A percentile compares a stretch with the other conserved stretches of the same genome.
These are phyloP conservation scores for Chlorella sp. DNA, from an alignment of 139 green algal species.

Conservation along the genomic window DNA sequence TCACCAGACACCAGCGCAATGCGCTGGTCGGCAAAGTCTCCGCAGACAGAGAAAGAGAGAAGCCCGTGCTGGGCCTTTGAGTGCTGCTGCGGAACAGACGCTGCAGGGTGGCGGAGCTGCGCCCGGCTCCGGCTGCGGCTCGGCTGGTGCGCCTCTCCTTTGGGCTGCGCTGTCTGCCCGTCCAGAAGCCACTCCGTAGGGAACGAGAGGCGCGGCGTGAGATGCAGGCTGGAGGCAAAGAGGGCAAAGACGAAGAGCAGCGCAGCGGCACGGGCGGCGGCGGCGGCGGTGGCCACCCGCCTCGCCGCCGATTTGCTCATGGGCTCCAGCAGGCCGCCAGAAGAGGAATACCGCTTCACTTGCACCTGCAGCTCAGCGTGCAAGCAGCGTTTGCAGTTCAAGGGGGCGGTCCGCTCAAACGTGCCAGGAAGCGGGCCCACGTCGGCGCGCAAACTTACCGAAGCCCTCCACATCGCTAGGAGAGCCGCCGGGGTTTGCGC, in stretches of 20 bases:
- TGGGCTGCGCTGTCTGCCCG: background rate
- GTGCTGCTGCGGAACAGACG: background rate
- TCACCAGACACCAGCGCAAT: background rate
- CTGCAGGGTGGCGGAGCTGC: background rate
- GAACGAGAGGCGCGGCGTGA: background rate
- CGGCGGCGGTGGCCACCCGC: background rate
- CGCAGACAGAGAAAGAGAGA: background rate
- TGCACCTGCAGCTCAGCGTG: background rate
- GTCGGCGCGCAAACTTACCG: too few species aligned
- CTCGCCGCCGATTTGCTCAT: background rate
- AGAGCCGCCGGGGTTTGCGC: too few species aligned
- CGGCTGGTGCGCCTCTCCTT: background rate
- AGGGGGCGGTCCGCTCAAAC: background rate
- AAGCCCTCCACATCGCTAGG: too few species aligned
- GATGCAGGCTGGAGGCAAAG: background rate
- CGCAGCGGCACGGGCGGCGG: background rate
- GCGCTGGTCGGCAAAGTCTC: slow-evolving; percentile 5
- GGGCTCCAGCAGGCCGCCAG: too few species aligned
- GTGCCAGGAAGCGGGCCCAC: too few species aligned
- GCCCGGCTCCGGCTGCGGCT: background rate
- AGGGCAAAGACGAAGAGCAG: background rate
- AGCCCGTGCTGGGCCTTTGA: background rate
- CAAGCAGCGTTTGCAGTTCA: too few species aligned
- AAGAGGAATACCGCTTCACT: background rate
- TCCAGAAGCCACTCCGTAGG: too few species aligned